Evolutionary conservation across 2,329 filamentous ascomycete species (phyloP).

Genomic region (Clonostachys sp.): DNA sequence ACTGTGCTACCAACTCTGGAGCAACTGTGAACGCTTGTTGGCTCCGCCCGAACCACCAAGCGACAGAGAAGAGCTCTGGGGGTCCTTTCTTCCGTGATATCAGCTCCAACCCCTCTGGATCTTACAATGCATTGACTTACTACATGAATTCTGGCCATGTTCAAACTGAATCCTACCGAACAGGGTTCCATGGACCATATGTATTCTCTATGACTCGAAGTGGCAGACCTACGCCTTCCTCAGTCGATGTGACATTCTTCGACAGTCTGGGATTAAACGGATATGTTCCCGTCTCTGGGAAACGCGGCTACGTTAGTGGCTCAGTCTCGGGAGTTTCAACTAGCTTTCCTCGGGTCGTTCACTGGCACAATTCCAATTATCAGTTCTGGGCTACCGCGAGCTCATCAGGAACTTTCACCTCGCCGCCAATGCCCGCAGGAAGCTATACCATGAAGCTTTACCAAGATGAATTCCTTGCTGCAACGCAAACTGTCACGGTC

Average conservation of each 20-base stretch:
- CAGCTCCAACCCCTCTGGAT: constrained; percentile 32
- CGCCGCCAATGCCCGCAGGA: constrained; percentile 62
- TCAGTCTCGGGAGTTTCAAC: constrained; percentile 53
- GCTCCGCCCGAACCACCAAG: constrained; percentile 46
- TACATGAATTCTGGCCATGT: constrained; percentile 64
- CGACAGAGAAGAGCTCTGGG: constrained; percentile 55
- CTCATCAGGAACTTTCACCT: constrained; percentile 53
- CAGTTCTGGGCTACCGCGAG: constrained; percentile 62
- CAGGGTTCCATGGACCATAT: constrained; percentile 64
- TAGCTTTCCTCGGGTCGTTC: constrained; percentile 51
- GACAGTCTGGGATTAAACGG: constrained; percentile 52
- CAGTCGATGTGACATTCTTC: constrained; percentile 55
- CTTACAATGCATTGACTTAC: background rate
- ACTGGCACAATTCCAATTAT: constrained; percentile 59
- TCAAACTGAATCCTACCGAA: constrained; percentile 56
- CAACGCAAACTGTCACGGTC: constrained; percentile 41
- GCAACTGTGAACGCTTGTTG: constrained; percentile 54
- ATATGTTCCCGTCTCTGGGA: constrained; percentile 45
- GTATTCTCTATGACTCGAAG: constrained; percentile 55
- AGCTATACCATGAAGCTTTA: constrained; percentile 65
- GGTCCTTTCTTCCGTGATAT: constrained; percentile 65
- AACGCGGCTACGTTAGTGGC: constrained; percentile 55
- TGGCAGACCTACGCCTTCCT: constrained; percentile 41
- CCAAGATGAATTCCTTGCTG: constrained; percentile 52
- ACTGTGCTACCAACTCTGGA: constrained; percentile 52